phyloP scores from a whole-genome alignment of 2,329 filamentous ascomycete species.

The Aulographum hederae region DNA sequence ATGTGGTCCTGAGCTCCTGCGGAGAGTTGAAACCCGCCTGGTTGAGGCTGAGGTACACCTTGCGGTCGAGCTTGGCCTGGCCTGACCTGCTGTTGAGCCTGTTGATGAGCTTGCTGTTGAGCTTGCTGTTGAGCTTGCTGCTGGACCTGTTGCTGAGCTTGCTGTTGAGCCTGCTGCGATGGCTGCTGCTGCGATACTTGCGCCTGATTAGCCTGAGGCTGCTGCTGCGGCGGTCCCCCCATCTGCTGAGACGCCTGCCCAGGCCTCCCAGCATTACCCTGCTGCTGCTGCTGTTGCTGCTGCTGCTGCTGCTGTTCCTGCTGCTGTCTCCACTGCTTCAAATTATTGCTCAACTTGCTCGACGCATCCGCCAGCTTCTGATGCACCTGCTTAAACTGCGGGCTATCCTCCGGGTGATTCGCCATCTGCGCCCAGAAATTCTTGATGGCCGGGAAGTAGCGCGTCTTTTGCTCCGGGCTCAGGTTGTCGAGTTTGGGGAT shows the following conservation, averaged over 20 bases:
- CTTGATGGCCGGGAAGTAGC: constrained; percentile 34
- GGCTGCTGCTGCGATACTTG: constrained; percentile 11
- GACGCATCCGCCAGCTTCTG: constrained; percentile 32
- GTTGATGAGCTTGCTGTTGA: constrained; percentile 11
- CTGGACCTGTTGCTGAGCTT: constrained; percentile 11
- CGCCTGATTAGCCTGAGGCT: constrained; percentile 4
- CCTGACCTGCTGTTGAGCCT: constrained; percentile 8
- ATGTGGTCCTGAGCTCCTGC: not conserved
- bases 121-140: constrained; percentile 8
- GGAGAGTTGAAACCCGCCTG: not conserved
- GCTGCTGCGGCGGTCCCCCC: constrained; percentile 3
- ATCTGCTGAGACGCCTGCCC: constrained; percentile 11
- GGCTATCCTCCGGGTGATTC: constrained; percentile 26
- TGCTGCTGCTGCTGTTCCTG: constrained; percentile 22
- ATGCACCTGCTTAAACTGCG: constrained; percentile 30
- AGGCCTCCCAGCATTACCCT: constrained; percentile 9
- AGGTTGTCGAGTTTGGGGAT: constrained; percentile 34
- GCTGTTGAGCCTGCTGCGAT: constrained; percentile 8
- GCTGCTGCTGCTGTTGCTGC: constrained; percentile 7
- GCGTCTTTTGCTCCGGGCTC: constrained; percentile 33
- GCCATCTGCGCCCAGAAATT: constrained; percentile 36
- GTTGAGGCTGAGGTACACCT: constrained; percentile 1
- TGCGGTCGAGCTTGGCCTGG: constrained; percentile 9
- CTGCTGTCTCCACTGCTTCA: constrained; percentile 20
- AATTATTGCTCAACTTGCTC: constrained; percentile 29